Conservation (phyloP, 2,329 filamentous ascomycete genomes). For the Chaetothyriales sp. region DNA sequence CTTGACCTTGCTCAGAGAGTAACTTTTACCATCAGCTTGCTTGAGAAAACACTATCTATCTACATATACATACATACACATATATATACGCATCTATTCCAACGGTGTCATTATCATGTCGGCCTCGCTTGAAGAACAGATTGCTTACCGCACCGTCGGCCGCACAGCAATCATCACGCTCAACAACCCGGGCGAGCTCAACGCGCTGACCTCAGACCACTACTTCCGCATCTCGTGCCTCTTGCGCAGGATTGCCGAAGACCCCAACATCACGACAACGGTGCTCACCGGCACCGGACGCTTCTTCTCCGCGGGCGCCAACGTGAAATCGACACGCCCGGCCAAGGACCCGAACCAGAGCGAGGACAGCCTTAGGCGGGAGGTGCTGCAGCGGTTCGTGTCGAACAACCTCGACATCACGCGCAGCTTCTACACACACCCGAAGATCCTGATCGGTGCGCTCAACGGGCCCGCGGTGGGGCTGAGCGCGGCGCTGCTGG, state of each 20-base stretch:
- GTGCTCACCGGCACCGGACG: conserved; percentile 66
- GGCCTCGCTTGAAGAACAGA: conserved; percentile 26
- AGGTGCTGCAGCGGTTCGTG: conserved; percentile 58
- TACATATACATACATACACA: too few species aligned
- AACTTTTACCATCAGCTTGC: not conserved
- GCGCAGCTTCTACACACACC: conserved; percentile 79
- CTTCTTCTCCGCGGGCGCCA: conserved; percentile 77
- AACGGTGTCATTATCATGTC: not conserved
- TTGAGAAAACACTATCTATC: not conserved
- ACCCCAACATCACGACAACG: conserved; percentile 71
- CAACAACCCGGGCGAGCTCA: conserved; percentile 72
- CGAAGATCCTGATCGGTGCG: conserved; percentile 80
- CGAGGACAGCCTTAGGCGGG: conserved; percentile 31
- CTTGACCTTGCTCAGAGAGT: too few species aligned
- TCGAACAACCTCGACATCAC: conserved; percentile 80
- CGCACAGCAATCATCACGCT: conserved; percentile 74
- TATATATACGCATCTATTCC: too few species aligned
- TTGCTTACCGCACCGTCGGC: conserved; percentile 49
- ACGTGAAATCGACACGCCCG: conserved; percentile 46
- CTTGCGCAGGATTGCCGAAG: conserved; percentile 61
- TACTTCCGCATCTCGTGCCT: conserved; percentile 65
- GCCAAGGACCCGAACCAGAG: conserved; percentile 26
- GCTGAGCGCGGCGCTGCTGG: conserved; percentile 67
- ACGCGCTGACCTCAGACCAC: conserved; percentile 54
- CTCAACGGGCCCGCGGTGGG: conserved; percentile 88